Conservation (phyloP, 140 eudicot species). For the Oenanthe javanica region DNA sequence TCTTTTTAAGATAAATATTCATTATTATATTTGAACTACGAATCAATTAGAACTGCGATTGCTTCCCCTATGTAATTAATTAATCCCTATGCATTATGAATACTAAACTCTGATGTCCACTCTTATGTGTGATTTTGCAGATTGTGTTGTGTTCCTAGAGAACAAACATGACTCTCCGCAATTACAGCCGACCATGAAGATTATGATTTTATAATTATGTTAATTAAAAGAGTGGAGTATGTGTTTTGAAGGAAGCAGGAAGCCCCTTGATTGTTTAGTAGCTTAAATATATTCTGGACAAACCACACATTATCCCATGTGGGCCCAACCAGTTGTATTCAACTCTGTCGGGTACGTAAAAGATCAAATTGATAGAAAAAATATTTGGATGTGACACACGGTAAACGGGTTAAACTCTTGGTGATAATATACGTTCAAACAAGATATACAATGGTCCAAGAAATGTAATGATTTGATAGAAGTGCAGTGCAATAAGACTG, state of each 20-base stretch:
- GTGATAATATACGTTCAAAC: neutral
- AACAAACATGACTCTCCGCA: constrained; percentile 16
- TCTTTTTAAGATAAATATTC: too few species aligned
- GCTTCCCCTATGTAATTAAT: too few species aligned
- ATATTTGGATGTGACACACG: neutral
- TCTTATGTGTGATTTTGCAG: neutral
- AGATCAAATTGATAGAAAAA: neutral
- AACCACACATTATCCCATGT: neutral
- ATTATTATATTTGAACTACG: too few species aligned
- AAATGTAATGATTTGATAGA: neutral
- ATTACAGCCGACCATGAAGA: constrained; percentile 25
- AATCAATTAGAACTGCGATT: too few species aligned
- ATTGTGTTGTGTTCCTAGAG: constrained; percentile 22
- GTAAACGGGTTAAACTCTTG: neutral
- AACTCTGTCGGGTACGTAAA: neutral
- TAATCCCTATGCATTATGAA: too few species aligned
- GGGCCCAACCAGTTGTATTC: neutral
- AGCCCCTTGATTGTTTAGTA: neutral
- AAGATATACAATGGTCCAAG: too few species aligned
- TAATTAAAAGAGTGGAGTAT: neutral
- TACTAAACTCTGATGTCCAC: constrained; percentile 1
- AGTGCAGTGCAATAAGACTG: neutral
- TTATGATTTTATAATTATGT: neutral
- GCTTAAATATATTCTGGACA: neutral
- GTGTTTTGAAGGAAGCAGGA: neutral